Evolutionary conservation across 805 yeast genomes (phyloP).

Genomic region (Yarrowia deformans): DNA sequence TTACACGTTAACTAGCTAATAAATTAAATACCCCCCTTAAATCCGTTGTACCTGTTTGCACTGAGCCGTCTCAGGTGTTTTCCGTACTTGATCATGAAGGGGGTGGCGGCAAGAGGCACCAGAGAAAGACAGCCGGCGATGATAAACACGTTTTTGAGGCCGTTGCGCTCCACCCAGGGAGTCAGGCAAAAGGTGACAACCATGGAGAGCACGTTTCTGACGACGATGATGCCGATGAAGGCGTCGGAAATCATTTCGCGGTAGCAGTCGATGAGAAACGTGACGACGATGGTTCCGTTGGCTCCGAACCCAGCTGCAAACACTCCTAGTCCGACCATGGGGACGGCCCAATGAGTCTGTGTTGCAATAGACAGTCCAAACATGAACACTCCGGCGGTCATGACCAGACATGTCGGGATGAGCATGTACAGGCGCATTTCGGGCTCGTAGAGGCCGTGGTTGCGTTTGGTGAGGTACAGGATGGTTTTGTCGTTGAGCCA

Average conservation of each 20-base stretch:
- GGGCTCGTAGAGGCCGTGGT: constrained; percentile 11
- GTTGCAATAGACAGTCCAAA: background rate
- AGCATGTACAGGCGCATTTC: constrained; percentile 21
- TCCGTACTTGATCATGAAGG: constrained; percentile 16
- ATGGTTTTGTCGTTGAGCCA: constrained; percentile 19
- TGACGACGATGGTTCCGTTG: constrained; percentile 8
- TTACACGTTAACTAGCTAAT: no score
- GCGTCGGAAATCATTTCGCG: constrained; percentile 17
- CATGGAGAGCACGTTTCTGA: constrained; percentile 11
- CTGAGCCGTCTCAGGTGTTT: constrained; percentile 1
- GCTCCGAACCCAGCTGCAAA: constrained; percentile 15
- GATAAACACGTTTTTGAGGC: constrained; percentile 7
- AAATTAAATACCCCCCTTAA: constrained; percentile 8
- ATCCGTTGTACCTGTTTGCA: background rate
- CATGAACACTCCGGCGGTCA: constrained; percentile 26
- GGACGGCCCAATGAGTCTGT: constrained; percentile 13
- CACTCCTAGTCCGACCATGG: constrained; percentile 7
- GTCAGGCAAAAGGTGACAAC: constrained; percentile 10
- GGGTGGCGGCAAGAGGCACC: background rate
- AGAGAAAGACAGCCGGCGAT: constrained; percentile 6
- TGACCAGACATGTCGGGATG: background rate
- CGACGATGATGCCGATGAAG: constrained; percentile 11
- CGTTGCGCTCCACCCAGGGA: constrained; percentile 4
- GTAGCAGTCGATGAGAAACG: constrained; percentile 14
- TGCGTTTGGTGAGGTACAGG: constrained; percentile 6